Evolutionary conservation across 768 basidiomycete species (phyloP).

Genomic region (Boletus reticuloceps): DNA sequence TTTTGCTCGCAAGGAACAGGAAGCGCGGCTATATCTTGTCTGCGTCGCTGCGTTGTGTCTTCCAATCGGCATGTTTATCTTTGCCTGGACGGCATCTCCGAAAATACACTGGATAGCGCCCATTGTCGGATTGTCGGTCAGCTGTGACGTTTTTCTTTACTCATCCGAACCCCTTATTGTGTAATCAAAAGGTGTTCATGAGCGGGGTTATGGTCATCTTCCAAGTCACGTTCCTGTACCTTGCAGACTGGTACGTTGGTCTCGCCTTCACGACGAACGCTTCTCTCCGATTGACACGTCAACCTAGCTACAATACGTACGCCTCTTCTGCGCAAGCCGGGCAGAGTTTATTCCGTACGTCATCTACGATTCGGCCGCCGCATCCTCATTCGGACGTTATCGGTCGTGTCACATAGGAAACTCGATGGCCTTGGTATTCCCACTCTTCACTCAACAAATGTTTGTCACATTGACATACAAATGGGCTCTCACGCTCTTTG

Average conservation of each 20-base stretch:
- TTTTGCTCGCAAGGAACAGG: conserved; percentile 34
- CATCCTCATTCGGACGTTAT: neutral
- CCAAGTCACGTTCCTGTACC: conserved; percentile 44
- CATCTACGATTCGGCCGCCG: neutral
- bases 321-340: conserved; percentile 56
- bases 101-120: conserved; percentile 58
- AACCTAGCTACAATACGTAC: conserved; percentile 40
- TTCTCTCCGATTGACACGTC: neutral
- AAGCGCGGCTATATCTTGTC: conserved; percentile 58
- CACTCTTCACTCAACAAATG: conserved; percentile 48
- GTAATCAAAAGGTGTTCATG: conserved; percentile 38
- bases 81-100: conserved; percentile 62
- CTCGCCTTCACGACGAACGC: neutral
- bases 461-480: conserved; percentile 45
- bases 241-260: conserved; percentile 47
- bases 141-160: neutral
- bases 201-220: conserved; percentile 41
- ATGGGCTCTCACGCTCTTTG: conserved; percentile 48
- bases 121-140: conserved; percentile 20
- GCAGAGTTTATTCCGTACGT: conserved; percentile 45
- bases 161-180: neutral
- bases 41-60: conserved; percentile 53
- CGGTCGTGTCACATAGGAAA: conserved; percentile 30
- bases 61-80: conserved; percentile 63
- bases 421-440: conserved; percentile 42